phyloP scores from a whole-genome alignment of 1,139 yeast genomes.

The Zygoascus hellenicus region DNA sequence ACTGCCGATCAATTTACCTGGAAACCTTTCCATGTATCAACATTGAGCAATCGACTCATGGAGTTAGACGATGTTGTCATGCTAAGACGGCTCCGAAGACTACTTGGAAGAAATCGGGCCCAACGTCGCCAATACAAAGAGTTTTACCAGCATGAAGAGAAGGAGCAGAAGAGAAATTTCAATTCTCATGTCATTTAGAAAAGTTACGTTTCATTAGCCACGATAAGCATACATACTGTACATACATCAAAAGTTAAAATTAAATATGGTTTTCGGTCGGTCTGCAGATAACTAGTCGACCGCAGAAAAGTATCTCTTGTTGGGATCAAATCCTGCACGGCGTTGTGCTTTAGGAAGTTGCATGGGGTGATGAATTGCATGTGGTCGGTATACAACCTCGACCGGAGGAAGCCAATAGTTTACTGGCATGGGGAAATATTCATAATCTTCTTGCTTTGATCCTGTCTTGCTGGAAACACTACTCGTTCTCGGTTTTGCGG shows the following conservation, averaged over 20 bases:
- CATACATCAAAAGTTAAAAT: not conserved
- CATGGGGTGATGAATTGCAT: constrained; percentile 45
- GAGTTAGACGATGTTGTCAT: constrained; percentile 35
- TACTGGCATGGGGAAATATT: constrained; percentile 51
- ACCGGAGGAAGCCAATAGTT: constrained; percentile 56
- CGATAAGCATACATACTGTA: constrained; percentile 1
- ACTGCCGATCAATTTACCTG: constrained; percentile 67
- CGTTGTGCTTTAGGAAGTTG: constrained; percentile 21
- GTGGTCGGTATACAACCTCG: constrained; percentile 56
- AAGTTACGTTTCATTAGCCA: too few relatives aligned
- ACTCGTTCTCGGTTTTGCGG: constrained; percentile 2
- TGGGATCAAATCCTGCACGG: constrained; percentile 23
- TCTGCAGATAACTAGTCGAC: constrained; percentile 27
- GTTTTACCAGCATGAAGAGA: constrained; percentile 8
- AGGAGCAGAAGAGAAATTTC: not conserved
- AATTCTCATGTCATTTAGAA: too few relatives aligned
- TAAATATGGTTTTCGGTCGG: not conserved
- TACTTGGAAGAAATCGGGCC: not conserved
- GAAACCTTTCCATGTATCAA: constrained; percentile 38
- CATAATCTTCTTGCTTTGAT: constrained; percentile 35
- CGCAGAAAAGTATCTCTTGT: constrained; percentile 42
- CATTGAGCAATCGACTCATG: constrained; percentile 30
- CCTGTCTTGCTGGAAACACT: constrained; percentile 8
- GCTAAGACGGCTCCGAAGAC: constrained; percentile 1
- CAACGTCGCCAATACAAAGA: constrained; percentile 5